These are phyloP conservation scores for Starmerella sp. DNA, from an alignment of 805 yeast genomes.

Conservation along the genomic window DNA sequence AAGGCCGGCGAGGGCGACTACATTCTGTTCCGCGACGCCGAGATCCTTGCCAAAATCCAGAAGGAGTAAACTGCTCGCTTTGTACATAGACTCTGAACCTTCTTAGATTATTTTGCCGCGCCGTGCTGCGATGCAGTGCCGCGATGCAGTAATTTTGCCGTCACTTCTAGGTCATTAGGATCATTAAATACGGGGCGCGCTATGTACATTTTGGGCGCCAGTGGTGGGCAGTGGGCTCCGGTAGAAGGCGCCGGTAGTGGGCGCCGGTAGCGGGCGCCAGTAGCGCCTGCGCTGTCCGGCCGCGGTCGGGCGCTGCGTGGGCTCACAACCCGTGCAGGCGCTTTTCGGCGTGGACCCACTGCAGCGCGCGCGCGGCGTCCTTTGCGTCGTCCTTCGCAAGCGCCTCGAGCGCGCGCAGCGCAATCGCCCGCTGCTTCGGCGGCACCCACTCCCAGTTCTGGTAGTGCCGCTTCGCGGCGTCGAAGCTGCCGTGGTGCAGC, in stretches of 20 bases:
- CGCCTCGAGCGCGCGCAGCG: constrained; percentile 10
- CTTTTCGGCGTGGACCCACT: constrained; percentile 16
- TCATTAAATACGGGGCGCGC: neutral
- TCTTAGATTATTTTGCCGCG: too few relatives aligned
- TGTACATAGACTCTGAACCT: neutral
- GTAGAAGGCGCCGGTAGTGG: too few relatives aligned
- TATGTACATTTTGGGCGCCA: too few relatives aligned
- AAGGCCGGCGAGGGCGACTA: constrained; percentile 70
- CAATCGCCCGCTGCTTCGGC: constrained; percentile 16
- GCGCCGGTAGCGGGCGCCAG: too few relatives aligned
- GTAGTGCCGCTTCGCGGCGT: constrained; percentile 17
- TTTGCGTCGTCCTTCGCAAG: neutral
- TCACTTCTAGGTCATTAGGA: neutral
- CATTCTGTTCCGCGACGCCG: constrained; percentile 80
- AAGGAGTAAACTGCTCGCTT: constrained; percentile 27
- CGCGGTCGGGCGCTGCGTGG: too few relatives aligned
- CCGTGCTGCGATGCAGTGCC: too few relatives aligned
- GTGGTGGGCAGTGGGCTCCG: too few relatives aligned
- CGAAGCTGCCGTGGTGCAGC: constrained; percentile 15
- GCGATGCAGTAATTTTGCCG: too few relatives aligned
- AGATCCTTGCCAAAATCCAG: constrained; percentile 85
- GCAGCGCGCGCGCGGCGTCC: neutral
- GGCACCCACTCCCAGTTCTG: constrained; percentile 10
- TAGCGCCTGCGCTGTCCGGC: too few relatives aligned
- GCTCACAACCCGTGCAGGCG: neutral